Base-by-base conservation (phyloP, 73 alveolate genomes). In the Tetrahymena borealis region DNA sequence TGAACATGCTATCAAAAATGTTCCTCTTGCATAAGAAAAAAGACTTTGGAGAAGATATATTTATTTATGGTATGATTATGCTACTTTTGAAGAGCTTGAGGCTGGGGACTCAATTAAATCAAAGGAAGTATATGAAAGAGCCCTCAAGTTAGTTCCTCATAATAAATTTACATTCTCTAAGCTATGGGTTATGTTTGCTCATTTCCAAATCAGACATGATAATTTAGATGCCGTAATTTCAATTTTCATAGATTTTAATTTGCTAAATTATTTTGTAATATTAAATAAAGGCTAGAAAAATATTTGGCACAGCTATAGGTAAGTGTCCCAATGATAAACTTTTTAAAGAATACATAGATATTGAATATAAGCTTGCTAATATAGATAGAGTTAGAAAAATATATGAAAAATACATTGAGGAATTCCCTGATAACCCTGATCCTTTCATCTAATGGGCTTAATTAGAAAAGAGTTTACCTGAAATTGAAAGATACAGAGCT, bases 11-110 rank as follows among this genome's bases (percentile, higher is more conserved):
- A 90, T 93, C 4, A 93, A 79, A 42, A 93, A 93, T 42, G 78
- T 85, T 0, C 95, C 95, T 18, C 95, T 92, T 32, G 93, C 93
- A 1, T 60, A 93, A 38, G 95, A 93, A 40, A 93, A 93, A 42
- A 93, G 95, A 93, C 91, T 93, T 77, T 43, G 90, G 90, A 79
- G 94, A 33, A 38, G 94, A 42, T 77, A 91, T 33, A 78, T 91
- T n/a, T 91, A 91, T 95, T 96, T 98, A 38, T 98, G 99, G 99
- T 95, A 98, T 32, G 97, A 97, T 94, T 98, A 98, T 97, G 99
- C 99, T 7, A 94, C 98, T 91, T 98, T 96, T 95, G 99, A 98
- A 93, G 99, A 98, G 95, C 90, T 95, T 28, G 91, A 94, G 39
- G 98, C 98, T 20, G 90, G 93, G 33, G 96, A 95, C 91, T 60